These are phyloP conservation scores for Gomphus sp. DNA, from an alignment of 1,284 basidiomycete species.

Conservation along the genomic window DNA sequence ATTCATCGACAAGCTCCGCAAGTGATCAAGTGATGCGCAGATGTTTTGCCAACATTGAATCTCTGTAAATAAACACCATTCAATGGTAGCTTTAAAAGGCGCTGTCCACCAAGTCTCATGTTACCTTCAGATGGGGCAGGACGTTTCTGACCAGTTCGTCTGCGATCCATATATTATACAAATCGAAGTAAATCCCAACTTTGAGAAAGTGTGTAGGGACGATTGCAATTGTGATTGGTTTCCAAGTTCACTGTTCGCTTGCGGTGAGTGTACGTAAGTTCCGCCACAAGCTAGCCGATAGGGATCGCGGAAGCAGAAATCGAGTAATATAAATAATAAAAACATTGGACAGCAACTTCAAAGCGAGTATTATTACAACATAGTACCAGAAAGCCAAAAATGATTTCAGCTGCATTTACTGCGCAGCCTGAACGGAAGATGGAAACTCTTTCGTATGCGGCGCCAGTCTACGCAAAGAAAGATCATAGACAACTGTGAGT, in stretches of 20 bases:
- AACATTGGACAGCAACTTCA: background rate
- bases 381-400: background rate
- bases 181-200: background rate
- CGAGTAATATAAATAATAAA: background rate
- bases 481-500: conserved; percentile 69
- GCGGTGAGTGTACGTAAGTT: background rate
- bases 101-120: conserved; percentile 8
- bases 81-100: background rate
- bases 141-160: conserved; percentile 40
- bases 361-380: background rate
- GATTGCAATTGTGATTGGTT: background rate
- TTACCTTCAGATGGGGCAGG: conserved; percentile 53
- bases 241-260: background rate
- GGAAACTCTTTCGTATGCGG: background rate
- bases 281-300: background rate
- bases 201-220: background rate
- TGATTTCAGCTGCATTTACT: background rate
- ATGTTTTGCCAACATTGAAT: conserved; percentile 64
- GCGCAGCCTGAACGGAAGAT: background rate
- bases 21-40: conserved; percentile 40
- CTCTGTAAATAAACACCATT: conserved; percentile 32
- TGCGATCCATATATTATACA: conserved; percentile 37
- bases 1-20: conserved; percentile 46
- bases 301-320: background rate
- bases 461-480: conserved; percentile 61